Evolutionary conservation across 2,329 filamentous ascomycete species (phyloP), one percentile per base, ranked within the genome.

Genomic region (Thermothelomyces thermophilus): DNA sequence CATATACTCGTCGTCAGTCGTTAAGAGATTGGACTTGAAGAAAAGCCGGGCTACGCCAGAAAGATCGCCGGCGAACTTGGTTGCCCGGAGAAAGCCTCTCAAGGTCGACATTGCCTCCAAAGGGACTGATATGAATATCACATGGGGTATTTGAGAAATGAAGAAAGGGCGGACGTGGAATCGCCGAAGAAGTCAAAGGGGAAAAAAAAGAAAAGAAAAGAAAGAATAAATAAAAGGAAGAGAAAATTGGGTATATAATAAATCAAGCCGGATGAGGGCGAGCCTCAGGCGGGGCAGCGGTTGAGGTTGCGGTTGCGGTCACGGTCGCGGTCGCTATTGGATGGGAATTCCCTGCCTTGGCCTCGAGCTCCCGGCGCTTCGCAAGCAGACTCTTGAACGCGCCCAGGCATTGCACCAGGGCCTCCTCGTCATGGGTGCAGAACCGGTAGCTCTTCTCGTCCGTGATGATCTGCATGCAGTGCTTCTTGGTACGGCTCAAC

Each of bases 401-500:
- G 2, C 91, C 93, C 1, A 98, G 75, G 71, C 89, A 95, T 57
- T 84, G 85, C 34, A 90, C 83, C 50, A 97, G 72, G 1, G 78
- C 75, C 61, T 96, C 89, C 66, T 98, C 93, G 61, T 88, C 83
- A 17, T 80, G 74, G 0, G 90, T 82, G 63, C 84, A 87, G 57
- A 93, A 86, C 26, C 84, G 79, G 60, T 84, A 87, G 48, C 79
- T 86, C 69, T 89, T 93, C 64, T 97, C 91, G 61, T 96, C 91
- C 31, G 86, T 87, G 62, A 98, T 95, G 60, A 97, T 79, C 68
- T 97, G 91, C 65, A 97, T 76, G 67, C 93, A 97, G 64, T 87
- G 83, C 41, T 76, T 78, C 71, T 95, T 96, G 59, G 83, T 93
- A 62, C 79, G 85, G 61, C 86, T 91, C 55, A 95, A 72, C 0